Evolutionary conservation across 495 filamentous ascomycete species (phyloP).

Genomic region (Amorphotheca resinae): DNA sequence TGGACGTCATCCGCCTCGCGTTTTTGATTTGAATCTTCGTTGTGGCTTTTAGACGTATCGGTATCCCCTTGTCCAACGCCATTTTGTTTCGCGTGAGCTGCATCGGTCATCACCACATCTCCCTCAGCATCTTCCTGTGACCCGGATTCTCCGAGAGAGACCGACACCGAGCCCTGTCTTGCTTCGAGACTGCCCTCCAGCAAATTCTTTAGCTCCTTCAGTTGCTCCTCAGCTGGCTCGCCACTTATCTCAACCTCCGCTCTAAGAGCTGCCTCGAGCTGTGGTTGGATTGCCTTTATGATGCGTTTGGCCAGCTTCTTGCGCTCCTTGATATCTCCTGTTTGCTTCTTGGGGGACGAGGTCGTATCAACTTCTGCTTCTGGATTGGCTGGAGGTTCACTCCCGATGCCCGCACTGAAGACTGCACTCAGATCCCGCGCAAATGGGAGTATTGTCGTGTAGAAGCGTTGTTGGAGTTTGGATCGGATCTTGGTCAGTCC

Average conservation of each 20-base stretch:
- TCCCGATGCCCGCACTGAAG: conserved; percentile 54
- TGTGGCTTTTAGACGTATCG: not conserved
- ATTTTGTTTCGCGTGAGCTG: not conserved
- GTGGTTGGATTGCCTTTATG: conserved; percentile 63
- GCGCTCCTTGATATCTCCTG: conserved; percentile 37
- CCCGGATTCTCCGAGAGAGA: conserved; percentile 9
- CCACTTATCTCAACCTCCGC: conserved; percentile 69
- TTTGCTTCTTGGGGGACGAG: conserved; percentile 19
- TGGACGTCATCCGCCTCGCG: conserved; percentile 11
- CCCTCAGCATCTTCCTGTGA: conserved; percentile 12
- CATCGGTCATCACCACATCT: conserved; percentile 12
- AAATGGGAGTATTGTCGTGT: conserved; percentile 64
- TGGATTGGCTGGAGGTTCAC: conserved; percentile 15
- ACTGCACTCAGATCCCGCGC: conserved; percentile 57
- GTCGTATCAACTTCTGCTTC: conserved; percentile 17
- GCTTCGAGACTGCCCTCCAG: conserved; percentile 45
- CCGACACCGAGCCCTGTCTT: conserved; percentile 9
- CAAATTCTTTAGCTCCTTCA: conserved; percentile 61
- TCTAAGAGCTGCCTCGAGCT: conserved; percentile 60
- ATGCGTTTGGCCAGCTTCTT: conserved; percentile 70
- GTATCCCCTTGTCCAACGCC: not conserved
- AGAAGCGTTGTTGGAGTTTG: conserved; percentile 56
- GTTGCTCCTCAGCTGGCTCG: conserved; percentile 53
- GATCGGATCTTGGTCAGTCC: conserved; percentile 50
- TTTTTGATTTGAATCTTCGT: not conserved